phyloP scores from a whole-genome alignment of 345 rosid genomes.

The Camelina sativa region DNA sequence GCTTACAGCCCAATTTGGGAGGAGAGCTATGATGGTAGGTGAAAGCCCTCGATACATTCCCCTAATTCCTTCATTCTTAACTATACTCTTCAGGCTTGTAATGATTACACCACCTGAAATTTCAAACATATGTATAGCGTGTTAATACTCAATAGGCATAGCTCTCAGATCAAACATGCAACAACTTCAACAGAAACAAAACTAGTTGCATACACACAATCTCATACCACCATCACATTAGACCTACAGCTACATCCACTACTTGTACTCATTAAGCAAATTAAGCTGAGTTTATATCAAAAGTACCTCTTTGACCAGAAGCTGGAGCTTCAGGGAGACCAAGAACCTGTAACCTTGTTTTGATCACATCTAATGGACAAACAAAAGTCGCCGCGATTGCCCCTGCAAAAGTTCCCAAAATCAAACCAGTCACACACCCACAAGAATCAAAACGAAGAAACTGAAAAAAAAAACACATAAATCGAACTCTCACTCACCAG shows the following conservation, averaged over 20 bases:
- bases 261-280: not conserved
- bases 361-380: constrained; percentile 98
- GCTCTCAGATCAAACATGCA: constrained; percentile 24
- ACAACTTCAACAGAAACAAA: constrained; percentile 17
- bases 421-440: not conserved
- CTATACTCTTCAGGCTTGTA: constrained; percentile 65
- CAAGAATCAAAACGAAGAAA: constrained; percentile 7
- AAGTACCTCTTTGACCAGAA: constrained; percentile 66
- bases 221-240: constrained; percentile 1
- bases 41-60: constrained; percentile 97
- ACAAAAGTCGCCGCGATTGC: constrained; percentile 91
- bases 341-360: constrained; percentile 89
- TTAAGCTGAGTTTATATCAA: constrained; percentile 10
- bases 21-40: constrained; percentile 88
- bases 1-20: constrained; percentile 98
- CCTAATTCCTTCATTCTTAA: constrained; percentile 70
- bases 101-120: constrained; percentile 75
- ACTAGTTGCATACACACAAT: not conserved
- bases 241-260: constrained; percentile 2
- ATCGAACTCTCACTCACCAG: constrained; percentile 69
- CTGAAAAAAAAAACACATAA: not conserved
- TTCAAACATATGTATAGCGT: constrained; percentile 16
- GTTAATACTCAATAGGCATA: constrained; percentile 10
- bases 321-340: constrained; percentile 67
- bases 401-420: constrained; percentile 52